These are phyloP conservation scores for Bruguiera hainesii DNA, from an alignment of 441 rosid species.

Conservation along the genomic window DNA sequence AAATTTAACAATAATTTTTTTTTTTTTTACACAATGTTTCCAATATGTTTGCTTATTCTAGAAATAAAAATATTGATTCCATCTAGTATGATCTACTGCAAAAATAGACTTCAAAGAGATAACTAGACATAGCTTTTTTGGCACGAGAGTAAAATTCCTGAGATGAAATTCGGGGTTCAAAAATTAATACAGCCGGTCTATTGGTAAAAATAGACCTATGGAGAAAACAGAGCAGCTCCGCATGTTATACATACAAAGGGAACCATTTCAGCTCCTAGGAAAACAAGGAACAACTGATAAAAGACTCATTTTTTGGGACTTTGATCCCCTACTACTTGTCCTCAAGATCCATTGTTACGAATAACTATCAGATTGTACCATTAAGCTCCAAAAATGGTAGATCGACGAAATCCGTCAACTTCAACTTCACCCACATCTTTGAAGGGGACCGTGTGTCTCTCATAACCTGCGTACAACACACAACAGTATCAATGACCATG, in stretches of 20 bases:
- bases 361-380: neutral
- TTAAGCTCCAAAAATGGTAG: slow-evolving; percentile 18
- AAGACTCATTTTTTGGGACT: slow-evolving; percentile 3
- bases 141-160: too few species aligned
- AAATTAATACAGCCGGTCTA: neutral
- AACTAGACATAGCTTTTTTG: too few species aligned
- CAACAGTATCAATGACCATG: neutral
- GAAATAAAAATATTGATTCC: too few species aligned
- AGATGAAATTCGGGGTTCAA: too few species aligned
- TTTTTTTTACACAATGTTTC: too few species aligned
- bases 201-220: neutral
- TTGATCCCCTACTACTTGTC: neutral
- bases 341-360: neutral
- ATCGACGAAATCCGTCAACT: slow-evolving; percentile 4
- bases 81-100: too few species aligned
- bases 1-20: too few species aligned
- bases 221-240: neutral
- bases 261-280: slow-evolving; percentile 20
- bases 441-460: slow-evolving; percentile 6
- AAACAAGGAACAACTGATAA: slow-evolving; percentile 10
- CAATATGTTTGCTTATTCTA: too few species aligned
- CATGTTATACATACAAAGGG: slow-evolving; percentile 18
- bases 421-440: slow-evolving; percentile 2
- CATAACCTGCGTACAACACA: slow-evolving; percentile 26
- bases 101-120: too few species aligned